A percentile compares a stretch with the other conserved stretches of the same genome.
These are phyloP conservation scores for Termitomyces sp. DNA, from an alignment of 768 basidiomycete species.

Conservation along the genomic window DNA sequence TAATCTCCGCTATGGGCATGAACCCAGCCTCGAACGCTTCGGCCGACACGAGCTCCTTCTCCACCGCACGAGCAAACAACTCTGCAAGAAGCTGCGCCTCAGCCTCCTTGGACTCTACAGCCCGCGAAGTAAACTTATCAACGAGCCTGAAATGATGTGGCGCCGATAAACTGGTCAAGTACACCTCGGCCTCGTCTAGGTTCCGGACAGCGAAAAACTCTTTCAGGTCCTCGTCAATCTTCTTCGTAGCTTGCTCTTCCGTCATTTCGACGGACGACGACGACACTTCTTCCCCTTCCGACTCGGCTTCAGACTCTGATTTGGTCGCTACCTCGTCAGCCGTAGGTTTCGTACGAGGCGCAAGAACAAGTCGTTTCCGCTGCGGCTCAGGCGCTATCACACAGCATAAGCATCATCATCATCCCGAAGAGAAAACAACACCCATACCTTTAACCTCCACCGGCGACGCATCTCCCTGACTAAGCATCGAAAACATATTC, in stretches of 20 bases:
- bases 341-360: slow-evolving; percentile 76
- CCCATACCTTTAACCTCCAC: slow-evolving; percentile 55
- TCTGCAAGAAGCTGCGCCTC: slow-evolving; percentile 77
- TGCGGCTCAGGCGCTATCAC: slow-evolving; percentile 48
- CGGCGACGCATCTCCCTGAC: slow-evolving; percentile 54
- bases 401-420: not conserved
- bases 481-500: slow-evolving; percentile 89
- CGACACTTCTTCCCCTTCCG: slow-evolving; percentile 39
- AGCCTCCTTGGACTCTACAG: slow-evolving; percentile 78
- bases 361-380: slow-evolving; percentile 70
- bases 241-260: slow-evolving; percentile 65
- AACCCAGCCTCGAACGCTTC: slow-evolving; percentile 77
- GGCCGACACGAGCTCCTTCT: slow-evolving; percentile 56
- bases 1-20: slow-evolving; percentile 59
- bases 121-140: slow-evolving; percentile 68
- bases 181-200: slow-evolving; percentile 83
- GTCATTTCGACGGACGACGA: slow-evolving; percentile 48
- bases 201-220: slow-evolving; percentile 87
- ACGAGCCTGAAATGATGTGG: slow-evolving; percentile 65
- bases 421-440: slow-evolving; percentile 9
- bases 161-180: slow-evolving; percentile 73
- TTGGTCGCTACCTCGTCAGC: slow-evolving; percentile 27
- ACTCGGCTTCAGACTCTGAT: slow-evolving; percentile 36
- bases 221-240: slow-evolving; percentile 78
- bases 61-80: slow-evolving; percentile 62